Conservation (phyloP, 345 rosid species). For the Cardamine chenopodiifolia region DNA sequence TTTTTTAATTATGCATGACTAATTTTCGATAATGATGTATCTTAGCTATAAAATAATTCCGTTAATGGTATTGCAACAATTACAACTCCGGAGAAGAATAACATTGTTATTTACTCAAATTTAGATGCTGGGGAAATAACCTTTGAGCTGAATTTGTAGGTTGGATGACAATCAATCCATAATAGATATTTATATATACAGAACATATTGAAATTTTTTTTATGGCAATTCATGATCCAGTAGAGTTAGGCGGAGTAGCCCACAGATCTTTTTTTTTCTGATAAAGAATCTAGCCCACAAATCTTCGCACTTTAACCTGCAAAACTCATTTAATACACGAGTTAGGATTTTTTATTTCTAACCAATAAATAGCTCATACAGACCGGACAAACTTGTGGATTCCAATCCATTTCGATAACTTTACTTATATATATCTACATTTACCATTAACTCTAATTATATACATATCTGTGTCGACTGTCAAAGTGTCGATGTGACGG, state of each 20-base stretch:
- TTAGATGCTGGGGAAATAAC: background rate
- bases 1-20: conserved; percentile 13
- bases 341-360: background rate
- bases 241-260: background rate
- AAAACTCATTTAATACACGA: background rate
- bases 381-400: background rate
- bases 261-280: background rate
- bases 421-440: background rate
- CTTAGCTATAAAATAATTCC: conserved; percentile 5
- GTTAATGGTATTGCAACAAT: background rate
- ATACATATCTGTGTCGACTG: background rate
- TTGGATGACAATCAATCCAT: background rate
- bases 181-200: background rate
- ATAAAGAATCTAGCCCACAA: background rate
- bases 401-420: background rate
- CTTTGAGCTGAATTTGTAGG: background rate
- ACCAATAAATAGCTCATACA: background rate
- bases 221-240: background rate
- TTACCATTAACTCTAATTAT: background rate
- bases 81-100: background rate
- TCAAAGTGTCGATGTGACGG: background rate
- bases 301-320: background rate
- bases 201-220: background rate
- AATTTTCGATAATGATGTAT: conserved; percentile 19
- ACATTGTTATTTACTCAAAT: background rate